A percentile compares a stretch with the other conserved stretches of the same genome.
phyloP scores from a whole-genome alignment of 164 flowering plant species.

The Protea cynaroides region DNA sequence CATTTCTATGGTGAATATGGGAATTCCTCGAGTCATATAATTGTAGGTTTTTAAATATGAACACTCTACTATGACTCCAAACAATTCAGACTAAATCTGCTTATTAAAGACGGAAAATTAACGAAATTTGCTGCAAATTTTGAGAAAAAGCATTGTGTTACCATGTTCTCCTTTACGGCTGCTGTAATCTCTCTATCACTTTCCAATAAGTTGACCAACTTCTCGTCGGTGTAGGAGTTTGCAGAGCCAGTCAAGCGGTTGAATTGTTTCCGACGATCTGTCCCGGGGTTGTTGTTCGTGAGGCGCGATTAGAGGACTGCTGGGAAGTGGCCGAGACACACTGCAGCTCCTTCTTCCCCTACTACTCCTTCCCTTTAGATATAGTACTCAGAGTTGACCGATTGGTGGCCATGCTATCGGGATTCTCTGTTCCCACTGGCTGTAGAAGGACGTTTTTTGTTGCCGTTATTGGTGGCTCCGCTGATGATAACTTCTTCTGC shows the following conservation, averaged over 20 bases:
- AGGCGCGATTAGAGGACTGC: conserved; percentile 90
- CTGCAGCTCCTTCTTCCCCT: conserved; percentile 95
- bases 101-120: too few relatives aligned
- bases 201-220: too few relatives aligned
- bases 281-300: conserved; percentile 82
- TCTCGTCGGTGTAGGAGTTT: conserved; percentile 33
- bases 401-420: conserved; percentile 59
- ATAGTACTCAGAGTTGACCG: conserved; percentile 71
- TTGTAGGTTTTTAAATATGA: too few relatives aligned
- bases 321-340: conserved; percentile 99
- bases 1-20: too few relatives aligned
- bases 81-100: too few relatives aligned
- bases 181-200: too few relatives aligned
- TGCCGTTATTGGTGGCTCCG: conserved; percentile 58
- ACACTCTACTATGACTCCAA: too few relatives aligned
- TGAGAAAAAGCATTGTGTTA: too few relatives aligned
- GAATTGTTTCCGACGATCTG: conserved; percentile 71
- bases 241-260: conserved; percentile 13
- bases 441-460: conserved; percentile 77
- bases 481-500: conserved; percentile 32
- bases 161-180: too few relatives aligned
- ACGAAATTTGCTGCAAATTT: too few relatives aligned
- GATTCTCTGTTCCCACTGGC: conserved; percentile 67
- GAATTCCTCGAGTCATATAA: too few relatives aligned
- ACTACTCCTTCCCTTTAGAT: conserved; percentile 81